Percentiles rank a stretch among this genome's conserved stretches.
These are phyloP conservation scores for Pisolithus orientalis DNA, from an alignment of 768 basidiomycete species.

Conservation along the genomic window DNA sequence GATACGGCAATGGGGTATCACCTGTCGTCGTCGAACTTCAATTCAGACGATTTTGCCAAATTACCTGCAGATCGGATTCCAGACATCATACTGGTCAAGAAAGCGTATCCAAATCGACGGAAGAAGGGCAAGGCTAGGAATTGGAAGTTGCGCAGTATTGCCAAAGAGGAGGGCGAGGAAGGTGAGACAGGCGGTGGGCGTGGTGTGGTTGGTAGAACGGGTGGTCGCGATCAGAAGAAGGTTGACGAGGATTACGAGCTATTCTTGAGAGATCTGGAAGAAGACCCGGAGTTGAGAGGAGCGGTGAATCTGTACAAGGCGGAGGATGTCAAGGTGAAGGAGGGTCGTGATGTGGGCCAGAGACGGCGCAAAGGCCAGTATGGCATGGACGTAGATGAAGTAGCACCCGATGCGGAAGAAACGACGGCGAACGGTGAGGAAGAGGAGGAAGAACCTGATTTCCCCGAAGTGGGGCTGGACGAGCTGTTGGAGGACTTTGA, in stretches of 20 bases:
- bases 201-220: slow-evolving; percentile 86
- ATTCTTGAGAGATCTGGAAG: slow-evolving; percentile 91
- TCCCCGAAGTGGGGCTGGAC: slow-evolving; percentile 80
- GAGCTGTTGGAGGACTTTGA: slow-evolving; percentile 91
- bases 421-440: slow-evolving; percentile 30
- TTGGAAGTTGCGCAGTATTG: slow-evolving; percentile 90
- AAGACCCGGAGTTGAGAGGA: slow-evolving; percentile 86
- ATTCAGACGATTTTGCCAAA: slow-evolving; percentile 77
- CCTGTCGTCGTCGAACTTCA: slow-evolving; percentile 86
- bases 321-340: slow-evolving; percentile 46
- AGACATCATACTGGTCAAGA: slow-evolving; percentile 90
- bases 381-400: slow-evolving; percentile 64
- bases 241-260: slow-evolving; percentile 96
- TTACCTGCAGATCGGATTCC: slow-evolving; percentile 67
- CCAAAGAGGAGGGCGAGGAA: slow-evolving; percentile 85
- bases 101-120: slow-evolving; percentile 88
- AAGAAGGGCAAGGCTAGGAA: slow-evolving; percentile 83
- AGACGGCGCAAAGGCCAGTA: slow-evolving; percentile 23
- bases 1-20: slow-evolving; percentile 91
- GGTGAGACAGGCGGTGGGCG: slow-evolving; percentile 71
- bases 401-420: slow-evolving; percentile 21
- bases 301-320: slow-evolving; percentile 86
- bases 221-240: slow-evolving; percentile 85
- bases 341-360: slow-evolving; percentile 21
- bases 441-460: slow-evolving; percentile 71